These are phyloP conservation scores for Tubosaeta sp. DNA, from an alignment of 768 basidiomycete genomes.

Conservation along the genomic window DNA sequence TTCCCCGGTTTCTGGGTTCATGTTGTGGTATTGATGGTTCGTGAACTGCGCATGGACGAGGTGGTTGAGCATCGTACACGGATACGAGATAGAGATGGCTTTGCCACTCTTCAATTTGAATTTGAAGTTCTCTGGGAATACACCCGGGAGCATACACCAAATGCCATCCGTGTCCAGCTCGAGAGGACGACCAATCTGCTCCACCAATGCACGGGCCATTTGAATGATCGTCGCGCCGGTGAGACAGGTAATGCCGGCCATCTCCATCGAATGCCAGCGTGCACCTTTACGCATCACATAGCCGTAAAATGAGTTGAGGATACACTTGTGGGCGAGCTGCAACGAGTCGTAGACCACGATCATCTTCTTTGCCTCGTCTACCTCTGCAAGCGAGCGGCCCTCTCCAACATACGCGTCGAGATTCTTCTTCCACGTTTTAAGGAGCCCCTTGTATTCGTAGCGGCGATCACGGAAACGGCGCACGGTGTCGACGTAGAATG, in stretches of 20 bases:
- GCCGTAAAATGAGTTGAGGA: constrained; percentile 99
- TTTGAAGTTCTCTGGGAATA: constrained; percentile 97
- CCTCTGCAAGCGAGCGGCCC: constrained; percentile 72
- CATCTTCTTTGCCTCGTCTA: constrained; percentile 98
- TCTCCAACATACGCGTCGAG: constrained; percentile 71
- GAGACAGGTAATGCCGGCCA: constrained; percentile 98
- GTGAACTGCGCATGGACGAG: constrained; percentile 94
- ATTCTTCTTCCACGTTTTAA: constrained; percentile 99
- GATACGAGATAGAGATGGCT: constrained; percentile 86
- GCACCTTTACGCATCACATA: constrained; percentile 99
- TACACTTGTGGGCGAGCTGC: constrained; percentile 98
- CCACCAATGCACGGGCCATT: constrained; percentile 95
- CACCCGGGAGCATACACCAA: constrained; percentile 99
- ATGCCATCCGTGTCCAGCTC: constrained; percentile 99
- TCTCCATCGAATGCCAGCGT: constrained; percentile 99
- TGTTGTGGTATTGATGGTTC: constrained; percentile 95
- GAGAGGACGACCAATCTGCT: constrained; percentile 95
- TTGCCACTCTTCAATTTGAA: constrained; percentile 90
- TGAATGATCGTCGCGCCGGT: constrained; percentile 98
- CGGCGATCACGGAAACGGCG: constrained; percentile 95
- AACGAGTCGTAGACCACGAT: constrained; percentile 97
- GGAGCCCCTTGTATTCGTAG: constrained; percentile 98
- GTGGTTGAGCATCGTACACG: constrained; percentile 99
- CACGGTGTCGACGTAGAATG: constrained; percentile 99
- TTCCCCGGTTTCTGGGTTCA: constrained; percentile 78